phyloP scores from a whole-genome alignment of 2,329 filamentous ascomycete genomes.

The Botrytis deweyae region DNA sequence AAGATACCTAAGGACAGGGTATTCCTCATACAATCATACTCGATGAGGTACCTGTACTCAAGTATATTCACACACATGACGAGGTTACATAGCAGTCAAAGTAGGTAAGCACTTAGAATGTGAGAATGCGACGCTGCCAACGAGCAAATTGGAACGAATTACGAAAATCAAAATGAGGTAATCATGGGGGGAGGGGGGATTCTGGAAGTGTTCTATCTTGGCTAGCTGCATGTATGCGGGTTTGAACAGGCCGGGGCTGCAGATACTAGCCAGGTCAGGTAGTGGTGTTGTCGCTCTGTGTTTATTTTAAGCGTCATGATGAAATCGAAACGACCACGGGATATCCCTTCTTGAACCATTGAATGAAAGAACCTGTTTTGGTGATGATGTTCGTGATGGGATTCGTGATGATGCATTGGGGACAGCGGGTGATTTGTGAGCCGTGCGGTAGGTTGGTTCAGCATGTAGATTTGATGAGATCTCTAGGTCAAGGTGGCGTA shows the following conservation, averaged over 20 bases:
- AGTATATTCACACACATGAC: not conserved
- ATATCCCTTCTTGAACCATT: not conserved
- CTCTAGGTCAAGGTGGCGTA: constrained; percentile 14
- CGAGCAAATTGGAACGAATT: not conserved
- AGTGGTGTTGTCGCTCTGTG: constrained; percentile 7
- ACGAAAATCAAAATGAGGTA: constrained; percentile 16
- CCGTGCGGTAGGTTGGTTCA: not conserved
- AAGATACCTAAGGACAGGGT: not conserved
- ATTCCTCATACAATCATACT: not conserved
- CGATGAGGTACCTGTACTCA: not conserved
- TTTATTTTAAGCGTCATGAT: constrained; percentile 10
- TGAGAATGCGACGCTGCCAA: constrained; percentile 2
- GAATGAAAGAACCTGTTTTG: not conserved
- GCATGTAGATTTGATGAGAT: not conserved
- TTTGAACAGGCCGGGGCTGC: constrained; percentile 4
- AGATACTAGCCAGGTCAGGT: constrained; percentile 4
- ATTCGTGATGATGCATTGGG: constrained; percentile 5
- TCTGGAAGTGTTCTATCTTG: constrained; percentile 21
- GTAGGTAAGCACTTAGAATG: constrained; percentile 21
- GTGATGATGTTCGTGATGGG: constrained; percentile 8
- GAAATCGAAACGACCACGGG: constrained; percentile 9
- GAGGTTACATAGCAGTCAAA: not conserved
- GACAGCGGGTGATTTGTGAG: constrained; percentile 10
- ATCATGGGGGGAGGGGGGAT: constrained; percentile 12
- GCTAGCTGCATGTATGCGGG: constrained; percentile 10